Base-by-base conservation (phyloP, 2,329 filamentous ascomycete genomes). In the Graphiopsis chlorocephala region DNA sequence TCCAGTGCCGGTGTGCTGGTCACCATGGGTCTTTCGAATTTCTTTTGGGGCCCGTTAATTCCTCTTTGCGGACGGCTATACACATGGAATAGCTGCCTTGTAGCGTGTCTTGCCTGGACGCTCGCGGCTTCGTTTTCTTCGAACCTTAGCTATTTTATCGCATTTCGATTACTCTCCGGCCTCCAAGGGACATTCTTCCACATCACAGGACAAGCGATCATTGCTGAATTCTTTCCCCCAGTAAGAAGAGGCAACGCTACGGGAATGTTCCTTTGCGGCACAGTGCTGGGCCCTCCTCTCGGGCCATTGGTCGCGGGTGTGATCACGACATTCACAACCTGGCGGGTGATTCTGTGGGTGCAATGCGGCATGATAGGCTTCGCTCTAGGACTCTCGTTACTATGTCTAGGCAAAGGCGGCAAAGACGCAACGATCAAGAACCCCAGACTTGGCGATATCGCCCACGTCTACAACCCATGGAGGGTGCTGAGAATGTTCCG, bases 291-390 rank as follows among this genome's bases (percentile, higher is more conserved):
- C 0, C 89, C 90, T 4, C 86, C 86, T 0, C 80, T 89, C 69
- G 90, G 89, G 2, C 85, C 85, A 1, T 89, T 91, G 68, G 79
- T 92, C 7, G 86, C 90, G 63, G 90, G 89, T 25, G 86, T 91
- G 53, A 90, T 93, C 52, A 88, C 91, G 5, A 91, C 89, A 0
- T 91, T 86, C 74, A 81, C 83, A 5, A 85, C 83, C 3, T 93
- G 90, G 90, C 82, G 89, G n/a, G 84, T 85, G 29, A 90, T 92
- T 55, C 91, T 92, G 76, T 92, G 89, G 87, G 79, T 92, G 0
- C 89, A 92, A 72, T 85, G 86, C 0, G 88, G 84, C 0, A 81
- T 91, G 20, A 86, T 86, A 0, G 87, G 83, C 1, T 71, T 84
- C 0, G 87, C 85, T 0, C 79, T 83, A 0, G 20, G 86, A 0